phyloP scores from a whole-genome alignment of 225 moss, liverwort and hornwort genomes.

The Physcomitrium patens region DNA sequence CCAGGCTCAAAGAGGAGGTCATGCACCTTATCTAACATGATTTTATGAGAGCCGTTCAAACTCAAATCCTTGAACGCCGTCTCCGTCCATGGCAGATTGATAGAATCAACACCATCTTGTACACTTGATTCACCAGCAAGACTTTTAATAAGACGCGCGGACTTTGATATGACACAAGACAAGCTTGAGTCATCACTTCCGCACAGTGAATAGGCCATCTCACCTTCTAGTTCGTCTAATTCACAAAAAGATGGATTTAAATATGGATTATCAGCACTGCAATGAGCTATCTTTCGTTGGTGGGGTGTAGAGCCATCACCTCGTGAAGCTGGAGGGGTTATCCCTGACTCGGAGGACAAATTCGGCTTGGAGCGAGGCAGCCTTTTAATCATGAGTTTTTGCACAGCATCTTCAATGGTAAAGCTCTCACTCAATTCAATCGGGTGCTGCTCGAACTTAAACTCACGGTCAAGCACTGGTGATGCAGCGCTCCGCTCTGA shows the following conservation, averaged over 20 bases:
- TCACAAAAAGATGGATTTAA: constrained; percentile 36
- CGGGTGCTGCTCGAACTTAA: background rate
- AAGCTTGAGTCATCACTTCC: constrained; percentile 30
- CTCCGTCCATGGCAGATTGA: background rate
- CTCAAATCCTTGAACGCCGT: constrained; percentile 6
- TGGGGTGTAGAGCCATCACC: constrained; percentile 15
- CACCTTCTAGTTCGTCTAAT: constrained; percentile 9
- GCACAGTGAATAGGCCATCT: background rate
- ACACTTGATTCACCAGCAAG: constrained; percentile 17
- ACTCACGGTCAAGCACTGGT: background rate
- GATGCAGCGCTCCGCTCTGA: constrained; percentile 20
- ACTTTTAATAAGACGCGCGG: constrained; percentile 12
- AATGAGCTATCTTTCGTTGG: constrained; percentile 2
- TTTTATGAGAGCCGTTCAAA: background rate
- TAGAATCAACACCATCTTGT: background rate
- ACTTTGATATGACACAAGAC: constrained; percentile 34
- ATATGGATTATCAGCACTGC: constrained; percentile 21
- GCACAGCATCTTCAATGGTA: background rate
- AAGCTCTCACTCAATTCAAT: background rate
- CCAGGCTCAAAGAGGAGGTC: background rate
- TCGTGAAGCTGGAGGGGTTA: background rate
- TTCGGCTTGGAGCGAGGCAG: constrained; percentile 8
- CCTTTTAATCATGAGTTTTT: constrained; percentile 10
- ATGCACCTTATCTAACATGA: background rate
- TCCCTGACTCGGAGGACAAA: constrained; percentile 19